phyloP scores from a whole-genome alignment of 192 early-diverging fungal species.

The Endogone sp. region DNA sequence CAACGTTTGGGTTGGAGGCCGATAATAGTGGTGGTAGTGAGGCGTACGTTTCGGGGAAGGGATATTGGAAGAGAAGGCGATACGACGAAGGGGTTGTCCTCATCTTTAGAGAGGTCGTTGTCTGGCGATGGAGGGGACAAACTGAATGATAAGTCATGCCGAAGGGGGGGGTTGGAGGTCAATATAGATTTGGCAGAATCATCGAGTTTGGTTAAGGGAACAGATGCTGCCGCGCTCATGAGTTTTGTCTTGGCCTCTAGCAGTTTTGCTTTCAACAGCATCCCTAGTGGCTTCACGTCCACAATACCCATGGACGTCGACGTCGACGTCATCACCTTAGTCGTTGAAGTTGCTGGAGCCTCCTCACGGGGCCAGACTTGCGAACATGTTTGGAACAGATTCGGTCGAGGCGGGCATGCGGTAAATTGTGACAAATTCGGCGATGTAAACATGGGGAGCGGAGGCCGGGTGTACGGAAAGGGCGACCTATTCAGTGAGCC shows the following conservation, averaged over 20 bases:
- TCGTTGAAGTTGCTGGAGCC: neutral
- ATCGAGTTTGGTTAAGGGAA: neutral
- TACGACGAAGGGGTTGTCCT: neutral
- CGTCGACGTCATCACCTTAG: neutral
- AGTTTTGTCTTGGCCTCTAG: neutral
- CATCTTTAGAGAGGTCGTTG: neutral
- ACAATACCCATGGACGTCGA: neutral
- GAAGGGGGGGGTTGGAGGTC: neutral
- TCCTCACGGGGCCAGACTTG: neutral
- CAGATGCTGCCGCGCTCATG: neutral
- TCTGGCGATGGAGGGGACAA: neutral
- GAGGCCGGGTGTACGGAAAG: neutral
- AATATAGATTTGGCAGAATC: neutral
- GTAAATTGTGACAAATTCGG: neutral
- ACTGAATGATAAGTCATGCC: constrained; percentile 4
- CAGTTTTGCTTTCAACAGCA: neutral
- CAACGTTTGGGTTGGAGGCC: neutral
- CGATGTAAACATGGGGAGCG: neutral
- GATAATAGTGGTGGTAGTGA: neutral
- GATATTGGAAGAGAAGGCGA: neutral
- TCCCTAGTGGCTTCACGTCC: neutral
- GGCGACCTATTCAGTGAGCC: neutral
- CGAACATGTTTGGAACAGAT: neutral
- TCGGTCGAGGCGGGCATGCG: neutral
- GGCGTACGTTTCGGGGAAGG: neutral